These are phyloP conservation scores for Beauveria brongniartii DNA, from an alignment of 2,329 filamentous ascomycete genomes.

Conservation along the genomic window DNA sequence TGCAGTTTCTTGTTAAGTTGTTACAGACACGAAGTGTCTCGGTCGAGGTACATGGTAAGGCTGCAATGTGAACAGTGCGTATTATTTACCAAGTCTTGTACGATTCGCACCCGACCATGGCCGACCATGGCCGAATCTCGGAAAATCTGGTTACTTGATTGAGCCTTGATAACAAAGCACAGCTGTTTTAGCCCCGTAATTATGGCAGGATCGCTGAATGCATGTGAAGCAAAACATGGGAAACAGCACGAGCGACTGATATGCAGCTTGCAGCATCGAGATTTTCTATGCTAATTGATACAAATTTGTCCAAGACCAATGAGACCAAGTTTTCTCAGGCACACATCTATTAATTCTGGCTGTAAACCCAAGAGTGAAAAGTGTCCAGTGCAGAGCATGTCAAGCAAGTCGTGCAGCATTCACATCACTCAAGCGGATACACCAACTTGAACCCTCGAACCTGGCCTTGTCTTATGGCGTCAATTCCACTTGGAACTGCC, in stretches of 20 bases:
- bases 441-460: conserved; percentile 36
- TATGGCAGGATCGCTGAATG: neutral
- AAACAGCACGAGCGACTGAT: neutral
- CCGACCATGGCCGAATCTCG: neutral
- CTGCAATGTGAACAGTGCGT: neutral
- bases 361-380: neutral
- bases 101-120: too few species aligned
- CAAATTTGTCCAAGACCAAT: neutral
- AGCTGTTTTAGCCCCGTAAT: neutral
- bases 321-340: neutral
- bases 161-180: neutral
- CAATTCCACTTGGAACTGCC: conserved; percentile 24
- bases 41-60: too few species aligned
- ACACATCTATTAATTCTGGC: neutral
- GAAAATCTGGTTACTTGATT: neutral
- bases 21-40: neutral
- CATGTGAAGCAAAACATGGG: neutral
- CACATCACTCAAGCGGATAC: conserved; percentile 16
- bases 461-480: conserved; percentile 22
- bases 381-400: neutral
- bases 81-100: too few species aligned
- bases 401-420: neutral
- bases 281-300: neutral
- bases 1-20: neutral
- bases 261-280: too few species aligned